Conservation (phyloP, 306 rosid species). For the Lotus japonicus region DNA sequence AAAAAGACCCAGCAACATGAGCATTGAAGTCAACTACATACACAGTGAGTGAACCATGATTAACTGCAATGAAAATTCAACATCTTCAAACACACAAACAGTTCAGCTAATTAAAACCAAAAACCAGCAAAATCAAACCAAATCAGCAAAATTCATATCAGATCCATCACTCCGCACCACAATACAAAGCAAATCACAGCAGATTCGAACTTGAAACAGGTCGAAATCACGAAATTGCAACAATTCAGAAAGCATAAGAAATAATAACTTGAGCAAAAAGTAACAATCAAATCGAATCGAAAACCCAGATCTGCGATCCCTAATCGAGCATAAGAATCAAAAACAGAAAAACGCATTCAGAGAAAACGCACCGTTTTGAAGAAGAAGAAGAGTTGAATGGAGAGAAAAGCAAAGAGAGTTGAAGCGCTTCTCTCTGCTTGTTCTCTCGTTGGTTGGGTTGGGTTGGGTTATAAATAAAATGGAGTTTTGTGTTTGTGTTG, state of each 20-base stretch:
- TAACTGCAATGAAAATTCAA: neutral
- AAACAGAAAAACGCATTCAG: neutral
- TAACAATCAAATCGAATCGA: too few species aligned
- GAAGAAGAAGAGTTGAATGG: neutral
- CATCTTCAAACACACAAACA: neutral
- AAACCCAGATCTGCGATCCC: slow-evolving; percentile 30
- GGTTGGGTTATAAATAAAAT: neutral
- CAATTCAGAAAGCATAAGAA: slow-evolving; percentile 1
- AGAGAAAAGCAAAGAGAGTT: slow-evolving; percentile 6
- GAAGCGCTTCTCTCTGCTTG: neutral
- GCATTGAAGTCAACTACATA: neutral
- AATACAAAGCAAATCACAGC: neutral
- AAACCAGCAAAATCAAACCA: slow-evolving; percentile 6
- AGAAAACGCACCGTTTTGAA: slow-evolving; percentile 13
- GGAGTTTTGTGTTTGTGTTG: too few species aligned
- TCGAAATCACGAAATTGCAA: slow-evolving; percentile 7
- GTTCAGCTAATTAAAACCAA: neutral
- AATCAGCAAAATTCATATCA: slow-evolving; percentile 14
- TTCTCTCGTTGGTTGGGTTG: neutral
- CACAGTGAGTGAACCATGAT: neutral
- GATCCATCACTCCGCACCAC: slow-evolving; percentile 29
- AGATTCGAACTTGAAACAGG: slow-evolving; percentile 2
- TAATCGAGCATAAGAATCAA: too few species aligned
- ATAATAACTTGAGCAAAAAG: slow-evolving; percentile 19
- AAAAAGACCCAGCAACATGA: neutral